phyloP scores from a whole-genome alignment of 805 yeast species.

The Metschnikowia henanensis region DNA sequence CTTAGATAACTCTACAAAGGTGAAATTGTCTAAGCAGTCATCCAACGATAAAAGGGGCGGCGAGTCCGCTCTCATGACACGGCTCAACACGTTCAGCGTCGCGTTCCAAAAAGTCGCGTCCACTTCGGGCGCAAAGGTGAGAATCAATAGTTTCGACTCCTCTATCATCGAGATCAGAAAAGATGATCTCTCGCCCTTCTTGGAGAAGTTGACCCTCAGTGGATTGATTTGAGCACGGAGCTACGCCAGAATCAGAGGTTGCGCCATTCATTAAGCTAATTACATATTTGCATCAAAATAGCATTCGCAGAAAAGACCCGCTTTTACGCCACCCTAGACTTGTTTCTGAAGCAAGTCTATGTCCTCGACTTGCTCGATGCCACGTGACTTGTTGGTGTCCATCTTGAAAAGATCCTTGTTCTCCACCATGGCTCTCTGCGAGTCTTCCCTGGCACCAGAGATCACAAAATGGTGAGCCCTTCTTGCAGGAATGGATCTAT shows the following conservation, averaged over 20 bases:
- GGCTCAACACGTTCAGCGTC: constrained; percentile 78
- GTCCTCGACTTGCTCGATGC: constrained; percentile 21
- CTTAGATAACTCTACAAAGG: constrained; percentile 34
- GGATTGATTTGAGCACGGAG: constrained; percentile 40
- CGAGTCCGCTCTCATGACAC: constrained; percentile 42
- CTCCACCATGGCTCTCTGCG: constrained; percentile 17
- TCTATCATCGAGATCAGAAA: constrained; percentile 86
- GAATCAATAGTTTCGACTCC: constrained; percentile 93
- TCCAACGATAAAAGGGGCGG: constrained; percentile 17
- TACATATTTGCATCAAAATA: not conserved
- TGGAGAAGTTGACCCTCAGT: constrained; percentile 79
- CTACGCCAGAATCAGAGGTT: not conserved
- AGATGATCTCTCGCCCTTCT: constrained; percentile 84
- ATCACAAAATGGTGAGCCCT: constrained; percentile 24
- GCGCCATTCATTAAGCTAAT: not conserved
- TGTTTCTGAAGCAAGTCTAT: not conserved
- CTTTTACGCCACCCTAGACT: not conserved
- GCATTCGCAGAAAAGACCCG: not conserved
- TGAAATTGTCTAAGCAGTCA: constrained; percentile 28
- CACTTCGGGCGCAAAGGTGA: constrained; percentile 81
- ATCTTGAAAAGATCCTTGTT: constrained; percentile 20
- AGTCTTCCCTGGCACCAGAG: constrained; percentile 16
- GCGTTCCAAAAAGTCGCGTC: constrained; percentile 89
- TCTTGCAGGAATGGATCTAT: constrained; percentile 22
- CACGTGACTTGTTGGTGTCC: constrained; percentile 23